Conservation (phyloP, 495 filamentous ascomycete genomes). For the Pyrenula aspistea region DNA sequence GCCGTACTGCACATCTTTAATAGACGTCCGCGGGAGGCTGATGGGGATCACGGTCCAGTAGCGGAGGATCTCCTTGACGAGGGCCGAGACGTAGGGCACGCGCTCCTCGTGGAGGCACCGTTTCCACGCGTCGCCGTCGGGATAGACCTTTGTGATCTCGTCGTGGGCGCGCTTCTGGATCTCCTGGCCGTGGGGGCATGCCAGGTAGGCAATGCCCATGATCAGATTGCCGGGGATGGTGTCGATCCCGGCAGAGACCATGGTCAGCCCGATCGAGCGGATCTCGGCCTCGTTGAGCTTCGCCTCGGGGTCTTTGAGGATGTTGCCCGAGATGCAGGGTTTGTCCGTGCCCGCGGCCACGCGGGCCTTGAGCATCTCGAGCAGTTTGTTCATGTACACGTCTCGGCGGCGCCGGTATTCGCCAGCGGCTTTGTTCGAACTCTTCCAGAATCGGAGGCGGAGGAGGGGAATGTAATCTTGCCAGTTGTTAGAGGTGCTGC, state of each 20-base stretch:
- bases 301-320: constrained; percentile 52
- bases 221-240: constrained; percentile 58
- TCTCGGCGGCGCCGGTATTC: constrained; percentile 42
- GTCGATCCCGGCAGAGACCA: constrained; percentile 63
- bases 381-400: constrained; percentile 44
- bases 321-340: constrained; percentile 59
- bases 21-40: constrained; percentile 51
- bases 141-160: constrained; percentile 53
- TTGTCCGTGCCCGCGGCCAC: constrained; percentile 52
- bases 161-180: constrained; percentile 53
- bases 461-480: constrained; percentile 58
- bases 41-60: constrained; percentile 69
- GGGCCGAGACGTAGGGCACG: constrained; percentile 54
- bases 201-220: constrained; percentile 63
- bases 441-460: constrained; percentile 36
- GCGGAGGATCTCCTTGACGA: constrained; percentile 58
- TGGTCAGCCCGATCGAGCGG: constrained; percentile 62
- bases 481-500: constrained; percentile 58
- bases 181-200: constrained; percentile 43
- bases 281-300: constrained; percentile 55
- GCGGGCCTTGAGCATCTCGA: constrained; percentile 46
- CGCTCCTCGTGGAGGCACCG: constrained; percentile 56
- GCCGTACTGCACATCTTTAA: constrained; percentile 52
- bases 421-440: constrained; percentile 36
- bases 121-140: constrained; percentile 52